phyloP scores from a whole-genome alignment of 805 yeast genomes.

The Yueomyces sinensis region DNA sequence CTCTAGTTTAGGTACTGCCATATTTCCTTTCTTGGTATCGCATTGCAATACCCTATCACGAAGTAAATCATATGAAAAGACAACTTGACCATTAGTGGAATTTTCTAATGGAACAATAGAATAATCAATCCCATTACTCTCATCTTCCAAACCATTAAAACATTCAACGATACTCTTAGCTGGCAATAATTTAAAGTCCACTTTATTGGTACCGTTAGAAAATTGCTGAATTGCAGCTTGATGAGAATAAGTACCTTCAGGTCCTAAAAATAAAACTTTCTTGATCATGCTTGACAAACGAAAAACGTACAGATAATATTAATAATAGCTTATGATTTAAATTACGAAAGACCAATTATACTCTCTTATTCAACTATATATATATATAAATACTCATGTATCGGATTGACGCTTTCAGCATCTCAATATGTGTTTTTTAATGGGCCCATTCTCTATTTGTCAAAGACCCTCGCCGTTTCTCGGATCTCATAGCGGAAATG shows the following conservation, averaged over 20 bases:
- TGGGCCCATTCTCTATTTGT: too few relatives aligned
- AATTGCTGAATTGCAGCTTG: conserved; percentile 59
- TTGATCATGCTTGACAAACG: too few relatives aligned
- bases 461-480: too few relatives aligned
- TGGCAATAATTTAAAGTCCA: conserved; percentile 15
- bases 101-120: conserved; percentile 87
- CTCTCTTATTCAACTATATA: too few relatives aligned
- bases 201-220: conserved; percentile 9
- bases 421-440: too few relatives aligned
- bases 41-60: conserved; percentile 40
- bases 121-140: conserved; percentile 41
- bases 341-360: too few relatives aligned
- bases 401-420: too few relatives aligned
- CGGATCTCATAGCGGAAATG: too few relatives aligned
- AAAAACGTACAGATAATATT: too few relatives aligned
- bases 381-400: too few relatives aligned
- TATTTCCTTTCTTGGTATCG: conserved; percentile 2
- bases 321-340: too few relatives aligned
- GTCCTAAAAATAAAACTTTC: conserved; percentile 75
- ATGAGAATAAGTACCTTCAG: conserved; percentile 86
- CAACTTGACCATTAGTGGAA: conserved; percentile 91
- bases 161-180: conserved; percentile 42
- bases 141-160: conserved; percentile 37
- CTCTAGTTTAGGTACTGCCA: conserved; percentile 28
- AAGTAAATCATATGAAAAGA: conserved; percentile 68